phyloP scores from a whole-genome alignment of 1,284 basidiomycete species.

The Puccinia novopanici region DNA sequence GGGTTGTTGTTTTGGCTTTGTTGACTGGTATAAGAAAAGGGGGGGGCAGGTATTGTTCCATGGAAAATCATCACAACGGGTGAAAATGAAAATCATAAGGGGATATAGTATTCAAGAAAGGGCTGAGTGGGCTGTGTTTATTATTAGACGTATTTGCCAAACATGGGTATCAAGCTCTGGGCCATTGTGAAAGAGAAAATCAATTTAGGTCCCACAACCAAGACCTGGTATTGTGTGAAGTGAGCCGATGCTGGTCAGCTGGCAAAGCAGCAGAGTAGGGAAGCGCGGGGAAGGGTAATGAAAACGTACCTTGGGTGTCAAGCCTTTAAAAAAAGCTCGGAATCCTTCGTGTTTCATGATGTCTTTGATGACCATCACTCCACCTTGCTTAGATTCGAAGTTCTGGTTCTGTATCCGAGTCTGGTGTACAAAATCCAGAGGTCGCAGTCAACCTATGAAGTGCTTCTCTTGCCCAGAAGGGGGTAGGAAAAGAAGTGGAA shows the following conservation, averaged over 20 bases:
- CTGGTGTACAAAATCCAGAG: conserved; percentile 52
- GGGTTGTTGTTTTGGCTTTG: background rate
- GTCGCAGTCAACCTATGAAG: background rate
- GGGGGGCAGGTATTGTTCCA: background rate
- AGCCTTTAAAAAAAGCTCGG: conserved; percentile 90
- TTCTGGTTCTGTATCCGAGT: conserved; percentile 97
- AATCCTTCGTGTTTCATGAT: conserved; percentile 83
- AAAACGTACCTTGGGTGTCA: conserved; percentile 64
- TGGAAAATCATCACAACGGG: background rate
- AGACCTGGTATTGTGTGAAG: conserved; percentile 65
- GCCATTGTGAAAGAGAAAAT: conserved; percentile 98
- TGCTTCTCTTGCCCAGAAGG: background rate
- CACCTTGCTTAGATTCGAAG: conserved; percentile 84
- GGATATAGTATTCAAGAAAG: too few relatives aligned
- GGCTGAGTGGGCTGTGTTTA: background rate
- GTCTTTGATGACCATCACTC: conserved; percentile 82
- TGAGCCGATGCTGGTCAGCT: background rate
- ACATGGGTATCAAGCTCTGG: conserved; percentile 90
- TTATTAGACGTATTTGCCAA: conserved; percentile 66
- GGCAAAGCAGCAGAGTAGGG: conserved; percentile 36
- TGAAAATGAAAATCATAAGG: background rate
- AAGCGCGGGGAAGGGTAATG: conserved; percentile 54
- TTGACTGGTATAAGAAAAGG: background rate
- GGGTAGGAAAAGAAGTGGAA: background rate
- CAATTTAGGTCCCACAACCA: conserved; percentile 95